Conservation (phyloP, 495 filamentous ascomycete genomes). For the Cetradonia linearis region DNA sequence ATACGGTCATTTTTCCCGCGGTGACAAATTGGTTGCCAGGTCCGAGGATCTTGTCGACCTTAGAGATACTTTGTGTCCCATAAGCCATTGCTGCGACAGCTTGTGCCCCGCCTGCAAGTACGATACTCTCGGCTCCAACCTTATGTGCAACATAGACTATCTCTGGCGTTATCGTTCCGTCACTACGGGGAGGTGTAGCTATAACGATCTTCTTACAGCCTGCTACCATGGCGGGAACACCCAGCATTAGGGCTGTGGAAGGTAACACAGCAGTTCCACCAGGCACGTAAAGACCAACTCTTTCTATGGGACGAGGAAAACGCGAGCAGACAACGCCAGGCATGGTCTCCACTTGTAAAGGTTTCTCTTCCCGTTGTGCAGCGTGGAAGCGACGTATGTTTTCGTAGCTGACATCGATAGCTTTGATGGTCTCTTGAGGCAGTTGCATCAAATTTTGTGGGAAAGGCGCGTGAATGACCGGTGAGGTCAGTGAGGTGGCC, state of each 20-base stretch:
- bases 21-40: constrained; percentile 99
- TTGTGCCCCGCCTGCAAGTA: constrained; percentile 90
- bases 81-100: constrained; percentile 72
- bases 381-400: constrained; percentile 92
- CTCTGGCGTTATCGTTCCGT: constrained; percentile 87
- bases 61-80: constrained; percentile 65
- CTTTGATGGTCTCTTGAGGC: constrained; percentile 65
- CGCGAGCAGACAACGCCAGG: constrained; percentile 90
- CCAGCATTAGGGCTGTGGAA: constrained; percentile 93
- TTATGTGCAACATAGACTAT: constrained; percentile 98
- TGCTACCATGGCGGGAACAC: constrained; percentile 92
- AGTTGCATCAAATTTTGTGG: constrained; percentile 75
- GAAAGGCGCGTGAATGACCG: constrained; percentile 82
- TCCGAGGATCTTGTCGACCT: constrained; percentile 98
- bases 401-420: constrained; percentile 86
- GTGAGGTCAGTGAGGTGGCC: constrained; percentile 77
- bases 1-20: constrained; percentile 93
- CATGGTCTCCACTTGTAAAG: constrained; percentile 87
- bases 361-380: constrained; percentile 71
- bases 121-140: constrained; percentile 87
- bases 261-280: constrained; percentile 93
- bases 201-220: constrained; percentile 94
- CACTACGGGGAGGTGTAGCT: constrained; percentile 79
- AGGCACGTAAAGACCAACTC: constrained; percentile 89
- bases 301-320: constrained; percentile 84